These are phyloP conservation scores for Claviceps spartinae DNA, from an alignment of 2,329 filamentous ascomycete species.

Conservation along the genomic window DNA sequence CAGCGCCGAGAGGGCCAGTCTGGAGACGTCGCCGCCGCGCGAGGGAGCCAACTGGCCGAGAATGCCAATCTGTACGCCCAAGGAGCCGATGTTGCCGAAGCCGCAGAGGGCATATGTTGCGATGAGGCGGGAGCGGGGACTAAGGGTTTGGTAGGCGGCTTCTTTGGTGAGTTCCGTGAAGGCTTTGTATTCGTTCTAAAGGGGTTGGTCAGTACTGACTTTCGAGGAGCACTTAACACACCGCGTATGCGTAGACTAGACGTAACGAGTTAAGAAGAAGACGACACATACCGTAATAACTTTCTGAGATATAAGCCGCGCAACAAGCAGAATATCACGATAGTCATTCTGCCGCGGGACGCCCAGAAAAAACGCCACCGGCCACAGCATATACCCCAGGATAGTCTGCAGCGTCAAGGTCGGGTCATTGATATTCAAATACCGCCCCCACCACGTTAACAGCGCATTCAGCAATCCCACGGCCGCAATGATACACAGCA, in stretches of 20 bases:
- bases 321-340: conserved; percentile 55
- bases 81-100: conserved; percentile 75
- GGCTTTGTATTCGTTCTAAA: conserved; percentile 63
- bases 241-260: no score
- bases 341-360: conserved; percentile 52
- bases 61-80: conserved; percentile 84
- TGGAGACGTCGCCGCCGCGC: conserved; percentile 60
- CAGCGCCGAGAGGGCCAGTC: conserved; percentile 63
- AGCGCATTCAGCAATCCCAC: conserved; percentile 63
- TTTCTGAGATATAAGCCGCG: conserved; percentile 70
- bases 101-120: conserved; percentile 75
- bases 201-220: not conserved
- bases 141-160: conserved; percentile 48
- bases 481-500: conserved; percentile 74
- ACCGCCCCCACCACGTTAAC: conserved; percentile 72
- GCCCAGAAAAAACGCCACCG: conserved; percentile 67
- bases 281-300: conserved; percentile 43
- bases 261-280: not conserved
- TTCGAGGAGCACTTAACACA: not conserved
- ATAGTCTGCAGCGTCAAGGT: conserved; percentile 60
- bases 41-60: conserved; percentile 66
- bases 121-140: conserved; percentile 61
- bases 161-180: conserved; percentile 44
- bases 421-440: conserved; percentile 58
- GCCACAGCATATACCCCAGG: conserved; percentile 65